Evolutionary conservation across 2,329 filamentous ascomycete species (phyloP).

Genomic region (Chrysoporthe puriensis): DNA sequence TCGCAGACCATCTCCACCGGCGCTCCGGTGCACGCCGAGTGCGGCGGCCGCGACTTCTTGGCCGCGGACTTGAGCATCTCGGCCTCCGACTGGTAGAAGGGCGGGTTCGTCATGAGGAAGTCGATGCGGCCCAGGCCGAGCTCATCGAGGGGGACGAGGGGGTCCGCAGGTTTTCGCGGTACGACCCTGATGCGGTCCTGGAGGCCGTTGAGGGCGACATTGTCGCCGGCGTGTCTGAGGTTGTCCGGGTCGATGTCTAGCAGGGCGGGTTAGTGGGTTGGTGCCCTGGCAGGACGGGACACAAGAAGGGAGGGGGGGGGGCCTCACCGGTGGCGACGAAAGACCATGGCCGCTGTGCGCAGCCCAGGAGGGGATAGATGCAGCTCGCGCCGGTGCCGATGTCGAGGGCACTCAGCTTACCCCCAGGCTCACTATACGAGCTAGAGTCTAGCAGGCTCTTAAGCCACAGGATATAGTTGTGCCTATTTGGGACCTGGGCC

Average conservation of each 20-base stretch:
- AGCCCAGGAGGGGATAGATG: slow-evolving; percentile 87
- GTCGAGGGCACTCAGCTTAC: slow-evolving; percentile 72
- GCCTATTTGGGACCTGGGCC: slow-evolving; percentile 63
- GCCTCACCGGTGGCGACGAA: slow-evolving; percentile 65
- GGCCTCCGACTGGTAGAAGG: slow-evolving; percentile 79
- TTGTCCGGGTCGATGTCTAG: slow-evolving; percentile 77
- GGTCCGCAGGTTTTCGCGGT: slow-evolving; percentile 51
- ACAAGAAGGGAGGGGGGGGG: background rate
- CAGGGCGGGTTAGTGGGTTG: slow-evolving; percentile 27
- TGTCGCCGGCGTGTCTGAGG: slow-evolving; percentile 66
- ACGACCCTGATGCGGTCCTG: slow-evolving; percentile 67
- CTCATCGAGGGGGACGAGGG: slow-evolving; percentile 67
- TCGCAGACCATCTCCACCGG: slow-evolving; percentile 82
- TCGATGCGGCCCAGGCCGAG: slow-evolving; percentile 60
- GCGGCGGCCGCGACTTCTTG: slow-evolving; percentile 69
- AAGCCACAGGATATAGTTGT: slow-evolving; percentile 91
- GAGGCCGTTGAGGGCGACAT: slow-evolving; percentile 69
- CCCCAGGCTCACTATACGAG: slow-evolving; percentile 50
- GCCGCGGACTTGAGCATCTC: slow-evolving; percentile 70
- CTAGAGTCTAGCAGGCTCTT: slow-evolving; percentile 79
- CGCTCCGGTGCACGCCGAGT: slow-evolving; percentile 76
- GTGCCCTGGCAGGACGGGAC: background rate
- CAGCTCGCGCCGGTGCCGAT: slow-evolving; percentile 89
- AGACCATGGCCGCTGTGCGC: slow-evolving; percentile 71
- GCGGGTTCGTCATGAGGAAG: slow-evolving; percentile 93